Base-by-base conservation (phyloP, 176 grass and related monocot genomes). In the Saccharum officinarum region DNA sequence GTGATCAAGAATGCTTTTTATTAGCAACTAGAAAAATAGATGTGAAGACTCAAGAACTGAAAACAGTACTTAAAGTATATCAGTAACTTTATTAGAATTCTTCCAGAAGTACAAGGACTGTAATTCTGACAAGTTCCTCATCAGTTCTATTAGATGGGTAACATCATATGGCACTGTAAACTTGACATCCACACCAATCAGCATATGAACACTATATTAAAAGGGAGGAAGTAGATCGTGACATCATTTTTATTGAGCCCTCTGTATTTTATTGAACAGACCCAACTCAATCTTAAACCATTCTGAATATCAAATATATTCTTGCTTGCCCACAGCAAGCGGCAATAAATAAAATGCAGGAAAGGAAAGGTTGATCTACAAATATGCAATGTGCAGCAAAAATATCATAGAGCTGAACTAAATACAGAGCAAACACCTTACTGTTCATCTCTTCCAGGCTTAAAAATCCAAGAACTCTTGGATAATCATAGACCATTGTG, bases 401-500 rank as follows among this genome's bases (percentile, higher is more conserved):
- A 90, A 80, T 31, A 61, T 28, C 31, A 87, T 31, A 47, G 8
- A 85, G 57, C n/a, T 74, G 80, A 36, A 84, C 49, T 80, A 77
- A 82, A 82, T 77, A 63, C 25, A 83, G n/a, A 68, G 46, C 57
- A 90, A 94, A 86, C 91, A 98, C 96, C 96, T 98, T 98, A 94
- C 83, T 95, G 80, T 90, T 92, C 93, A 95, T 98, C 41, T 98
- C 96, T 88, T 98, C 86, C 38, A 94, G 75, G 79, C 96, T 98
- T 26, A 87, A 88, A 86, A 86, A 95, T 18, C 96, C 93, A 76
- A 98, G 83, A 63, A 60, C 93, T 81, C 77, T 98, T 50, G 96
- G 96, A 91, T 94, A 98, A 89, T 98, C 91, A 67, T 89, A 95
- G 57, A 95, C 91, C 93, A 98, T 98, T 3, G 96, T 95, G 23